phyloP scores from a whole-genome alignment of 163 green algal genomes.

The Chloromonas sp. region DNA sequence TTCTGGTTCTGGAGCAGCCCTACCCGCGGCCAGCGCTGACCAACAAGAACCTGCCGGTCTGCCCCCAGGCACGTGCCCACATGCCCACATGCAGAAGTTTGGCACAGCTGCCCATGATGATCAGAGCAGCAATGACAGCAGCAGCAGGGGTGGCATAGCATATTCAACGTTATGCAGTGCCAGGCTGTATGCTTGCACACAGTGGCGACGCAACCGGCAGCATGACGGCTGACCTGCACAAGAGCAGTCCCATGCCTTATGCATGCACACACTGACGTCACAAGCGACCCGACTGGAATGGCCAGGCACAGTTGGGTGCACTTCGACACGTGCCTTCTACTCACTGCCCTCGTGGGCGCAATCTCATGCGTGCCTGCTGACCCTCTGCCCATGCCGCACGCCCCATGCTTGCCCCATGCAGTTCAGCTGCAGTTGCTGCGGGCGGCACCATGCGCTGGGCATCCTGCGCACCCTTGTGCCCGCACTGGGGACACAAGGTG shows the following conservation, averaged over 20 bases:
- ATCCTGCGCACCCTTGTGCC: slow-evolving; percentile 5
- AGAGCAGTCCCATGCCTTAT: no score
- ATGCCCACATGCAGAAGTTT: no score
- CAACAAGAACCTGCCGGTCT: slow-evolving; percentile 2
- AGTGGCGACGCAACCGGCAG: no score
- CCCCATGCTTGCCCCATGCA: neutral
- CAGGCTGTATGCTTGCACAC: no score
- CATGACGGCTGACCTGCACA: no score
- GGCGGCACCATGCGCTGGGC: neutral
- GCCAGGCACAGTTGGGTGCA: neutral
- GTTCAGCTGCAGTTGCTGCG: slow-evolving; percentile 11
- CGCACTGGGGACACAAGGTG: neutral
- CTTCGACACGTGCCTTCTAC: neutral
- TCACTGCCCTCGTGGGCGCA: neutral
- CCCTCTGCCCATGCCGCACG: neutral
- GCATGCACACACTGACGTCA: no score
- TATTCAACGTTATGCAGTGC: no score
- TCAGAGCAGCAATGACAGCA: neutral
- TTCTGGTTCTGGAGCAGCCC: neutral
- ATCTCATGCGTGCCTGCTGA: no score
- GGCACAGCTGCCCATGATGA: no score
- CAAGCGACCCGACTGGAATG: no score
- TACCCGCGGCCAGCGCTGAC: neutral
- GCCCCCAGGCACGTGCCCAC: neutral
- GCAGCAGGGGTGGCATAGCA: no score